Evolutionary conservation across 352 stramenopile genomes (phyloP), one percentile per base, ranked within the genome.

Genomic region (Pythium volutum): DNA sequence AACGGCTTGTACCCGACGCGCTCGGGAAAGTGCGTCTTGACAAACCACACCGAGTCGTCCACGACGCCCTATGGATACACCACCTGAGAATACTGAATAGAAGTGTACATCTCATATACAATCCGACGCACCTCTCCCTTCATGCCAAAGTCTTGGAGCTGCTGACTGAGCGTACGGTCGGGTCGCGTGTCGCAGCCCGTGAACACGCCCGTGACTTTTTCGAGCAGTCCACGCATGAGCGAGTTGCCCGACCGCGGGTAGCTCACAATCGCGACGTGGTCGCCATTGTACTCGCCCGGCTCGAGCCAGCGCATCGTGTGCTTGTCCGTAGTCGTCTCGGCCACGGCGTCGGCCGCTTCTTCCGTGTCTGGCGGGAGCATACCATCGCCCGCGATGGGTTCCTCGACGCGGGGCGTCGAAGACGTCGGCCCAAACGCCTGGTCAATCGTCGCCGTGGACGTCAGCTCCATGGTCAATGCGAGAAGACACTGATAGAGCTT

Each of bases 11-110:
- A 97, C 43, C 97, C 97, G n/a, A 86, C 81, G 23, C 97, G 87
- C 73, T 99, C 97, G 0, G 97, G 97, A 64, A 96, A 99, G 76
- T 99, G 97, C 27, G 96, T 98, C 80, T 99, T 99, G 20, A 99
- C 95, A 62, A 99, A 95, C 70, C 88, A 92, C n/a, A 98, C 93
- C 15, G 82, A 87, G 14, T 97, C 89, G 59, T 98, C 92, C 36
- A 97, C 88, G 34, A 99, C 79, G n/a, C 96, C 97, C 74, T 97
- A 79, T 49, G 79, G 77, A 26, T 86, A 78, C 46, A 88, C 8
- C 3, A 8, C 8, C 14, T 36, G 14, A 8, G 10, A 11, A 12
- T 12, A 36, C 14, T 15, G 31, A n/a, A n/a, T n/a, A n/a, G n/a
- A n/a, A n/a, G n/a, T n/a, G n/a, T n/a, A n/a, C n/a, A n/a, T n/a